Evolutionary conservation across 2,329 filamentous ascomycete genomes (phyloP).

Genomic region (Colletotrichum filicis): DNA sequence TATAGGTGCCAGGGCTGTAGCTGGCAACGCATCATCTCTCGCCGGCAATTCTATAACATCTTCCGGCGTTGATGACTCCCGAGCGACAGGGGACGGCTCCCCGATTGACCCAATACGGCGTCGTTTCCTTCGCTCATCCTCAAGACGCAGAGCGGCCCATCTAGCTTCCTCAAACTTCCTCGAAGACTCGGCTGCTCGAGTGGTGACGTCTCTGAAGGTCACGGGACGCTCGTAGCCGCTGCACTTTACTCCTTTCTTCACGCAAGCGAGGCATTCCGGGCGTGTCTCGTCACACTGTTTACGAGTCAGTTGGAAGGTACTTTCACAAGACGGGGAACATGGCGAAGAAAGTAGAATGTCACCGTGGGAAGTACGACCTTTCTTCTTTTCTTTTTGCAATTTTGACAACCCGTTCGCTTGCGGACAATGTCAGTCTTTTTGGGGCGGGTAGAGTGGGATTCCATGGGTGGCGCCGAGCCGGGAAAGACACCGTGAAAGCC

Average conservation of each 20-base stretch:
- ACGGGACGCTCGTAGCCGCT: slow-evolving; percentile 26
- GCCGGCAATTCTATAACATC: not conserved
- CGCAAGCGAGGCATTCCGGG: slow-evolving; percentile 21
- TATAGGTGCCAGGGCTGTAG: not conserved
- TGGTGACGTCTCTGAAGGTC: slow-evolving; percentile 25
- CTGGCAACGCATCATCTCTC: not conserved
- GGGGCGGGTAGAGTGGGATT: slow-evolving; percentile 2
- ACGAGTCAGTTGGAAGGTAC: not conserved
- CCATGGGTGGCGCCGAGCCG: not conserved
- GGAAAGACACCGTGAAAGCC: too few species aligned
- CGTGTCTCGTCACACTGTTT: slow-evolving; percentile 25
- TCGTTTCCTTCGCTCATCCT: slow-evolving; percentile 18
- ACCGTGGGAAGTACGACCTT: slow-evolving; percentile 1
- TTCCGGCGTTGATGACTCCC: not conserved
- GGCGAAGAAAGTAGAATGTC: too few species aligned
- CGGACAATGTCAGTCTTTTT: slow-evolving; percentile 31
- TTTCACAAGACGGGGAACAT: too few species aligned
- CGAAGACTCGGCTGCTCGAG: slow-evolving; percentile 20
- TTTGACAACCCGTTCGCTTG: slow-evolving; percentile 28
- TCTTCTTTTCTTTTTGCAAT: slow-evolving; percentile 23
- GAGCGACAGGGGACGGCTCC: not conserved
- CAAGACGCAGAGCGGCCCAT: slow-evolving; percentile 8
- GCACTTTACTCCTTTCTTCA: slow-evolving; percentile 20
- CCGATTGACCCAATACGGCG: not conserved
- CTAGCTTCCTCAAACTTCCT: slow-evolving; percentile 23